Conservation (phyloP, 768 basidiomycete genomes). For the Tricholoma terreum region DNA sequence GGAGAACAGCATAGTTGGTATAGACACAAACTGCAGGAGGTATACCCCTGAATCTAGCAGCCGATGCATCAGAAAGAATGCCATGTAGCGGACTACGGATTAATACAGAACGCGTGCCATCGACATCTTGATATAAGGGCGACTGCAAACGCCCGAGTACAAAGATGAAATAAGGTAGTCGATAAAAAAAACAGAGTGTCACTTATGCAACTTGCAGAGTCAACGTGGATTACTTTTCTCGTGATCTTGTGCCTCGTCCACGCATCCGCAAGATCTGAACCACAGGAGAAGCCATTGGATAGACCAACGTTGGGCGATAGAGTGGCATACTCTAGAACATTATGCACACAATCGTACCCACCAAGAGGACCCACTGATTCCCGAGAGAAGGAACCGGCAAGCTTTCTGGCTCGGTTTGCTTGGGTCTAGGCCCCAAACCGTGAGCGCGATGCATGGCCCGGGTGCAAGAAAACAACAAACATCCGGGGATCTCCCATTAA, state of each 20-base stretch:
- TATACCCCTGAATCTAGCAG: too few relatives aligned
- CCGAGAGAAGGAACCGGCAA: constrained; percentile 17
- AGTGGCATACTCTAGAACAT: constrained; percentile 23
- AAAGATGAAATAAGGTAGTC: too few relatives aligned
- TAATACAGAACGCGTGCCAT: constrained; percentile 14
- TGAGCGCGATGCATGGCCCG: too few relatives aligned
- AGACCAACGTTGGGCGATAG: not conserved
- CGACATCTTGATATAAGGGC: constrained; percentile 12
- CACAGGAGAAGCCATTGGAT: too few relatives aligned
- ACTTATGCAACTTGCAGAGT: constrained; percentile 36
- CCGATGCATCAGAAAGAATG: too few relatives aligned
- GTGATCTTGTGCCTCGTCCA: constrained; percentile 9
- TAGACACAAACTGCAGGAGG: too few relatives aligned
- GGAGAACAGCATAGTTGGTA: too few relatives aligned
- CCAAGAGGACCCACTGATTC: constrained; percentile 3
- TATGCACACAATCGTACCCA: constrained; percentile 23
- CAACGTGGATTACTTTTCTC: constrained; percentile 29
- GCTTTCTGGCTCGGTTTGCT: constrained; percentile 20
- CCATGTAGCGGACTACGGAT: not conserved
- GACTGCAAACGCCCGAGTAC: too few relatives aligned
- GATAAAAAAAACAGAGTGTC: too few relatives aligned
- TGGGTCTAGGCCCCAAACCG: constrained; percentile 10
- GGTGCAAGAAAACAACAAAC: too few relatives aligned
- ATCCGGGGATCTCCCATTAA: too few relatives aligned
- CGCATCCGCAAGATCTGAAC: constrained; percentile 27